These are phyloP conservation scores for Boletus speciosus DNA, from an alignment of 768 basidiomycete genomes.

Conservation along the genomic window DNA sequence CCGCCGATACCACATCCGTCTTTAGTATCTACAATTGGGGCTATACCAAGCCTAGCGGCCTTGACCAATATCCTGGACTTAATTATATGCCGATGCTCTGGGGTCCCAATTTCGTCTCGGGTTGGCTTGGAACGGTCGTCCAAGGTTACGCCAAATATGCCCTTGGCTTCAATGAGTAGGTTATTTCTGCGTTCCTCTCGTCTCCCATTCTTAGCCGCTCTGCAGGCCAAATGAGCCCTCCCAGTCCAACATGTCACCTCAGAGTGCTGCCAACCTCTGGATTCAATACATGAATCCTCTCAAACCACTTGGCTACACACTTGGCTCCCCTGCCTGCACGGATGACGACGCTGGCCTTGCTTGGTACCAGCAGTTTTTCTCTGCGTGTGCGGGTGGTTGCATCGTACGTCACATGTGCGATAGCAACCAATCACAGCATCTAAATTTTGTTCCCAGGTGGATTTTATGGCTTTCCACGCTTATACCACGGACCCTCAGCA, in stretches of 20 bases:
- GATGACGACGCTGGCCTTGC: slow-evolving; percentile 50
- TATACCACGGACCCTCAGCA: slow-evolving; percentile 52
- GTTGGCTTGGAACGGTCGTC: slow-evolving; percentile 27
- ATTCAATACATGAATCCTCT: slow-evolving; percentile 58
- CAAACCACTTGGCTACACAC: slow-evolving; percentile 47
- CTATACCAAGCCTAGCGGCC: slow-evolving; percentile 36
- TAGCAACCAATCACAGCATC: not conserved
- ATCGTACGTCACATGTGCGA: slow-evolving; percentile 21
- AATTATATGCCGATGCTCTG: slow-evolving; percentile 64
- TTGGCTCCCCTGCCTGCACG: slow-evolving; percentile 68
- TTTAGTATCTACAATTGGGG: slow-evolving; percentile 65
- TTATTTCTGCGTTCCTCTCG: not conserved
- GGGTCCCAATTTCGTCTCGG: slow-evolving; percentile 33
- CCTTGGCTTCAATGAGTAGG: slow-evolving; percentile 76
- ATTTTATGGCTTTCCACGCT: slow-evolving; percentile 60
- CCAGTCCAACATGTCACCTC: slow-evolving; percentile 61
- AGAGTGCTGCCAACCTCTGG: slow-evolving; percentile 53
- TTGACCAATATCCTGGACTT: slow-evolving; percentile 35
- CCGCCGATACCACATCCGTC: not conserved
- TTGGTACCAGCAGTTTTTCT: slow-evolving; percentile 62
- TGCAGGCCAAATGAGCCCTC: slow-evolving; percentile 61
- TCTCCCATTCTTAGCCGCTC: not conserved
- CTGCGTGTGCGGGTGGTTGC: no score
- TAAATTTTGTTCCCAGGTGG: slow-evolving; percentile 39
- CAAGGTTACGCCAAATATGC: slow-evolving; percentile 49